Evolutionary conservation across 352 stramenopile genomes (phyloP), one percentile per base, ranked within the genome.

Genomic region (Phytophthora fragariae): DNA sequence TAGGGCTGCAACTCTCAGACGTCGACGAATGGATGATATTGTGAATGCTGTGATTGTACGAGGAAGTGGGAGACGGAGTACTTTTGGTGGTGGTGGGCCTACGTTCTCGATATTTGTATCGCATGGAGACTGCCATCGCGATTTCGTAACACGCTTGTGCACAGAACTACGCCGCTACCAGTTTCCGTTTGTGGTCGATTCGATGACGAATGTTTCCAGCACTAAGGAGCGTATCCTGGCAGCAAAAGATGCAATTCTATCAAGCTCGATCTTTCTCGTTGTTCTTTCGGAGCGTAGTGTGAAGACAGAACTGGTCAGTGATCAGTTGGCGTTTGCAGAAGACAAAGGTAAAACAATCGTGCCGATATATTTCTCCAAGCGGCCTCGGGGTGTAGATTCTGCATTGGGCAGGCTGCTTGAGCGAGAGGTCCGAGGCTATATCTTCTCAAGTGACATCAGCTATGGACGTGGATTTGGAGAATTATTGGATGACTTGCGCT

Each of bases 321-420:
- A 94, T 69, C 86, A 95, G 72, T 68, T 94, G n/a, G 88, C 85
- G 17, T 95, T 93, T 60, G 88, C 86, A 2, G 86, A 94, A 69
- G 88, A 95, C 67, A 93, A 93, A 64, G 88, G 84, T 57, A 93
- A 93, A 76, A 73, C 72, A 29, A 89, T 94, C 72, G 82, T 93
- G 33, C 87, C 89, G 1, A 79, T 93, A 27, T 90, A 93, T 67
- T 91, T 84, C 50, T 90, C 83, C 15, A 85, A 79, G 60, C 72
- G 74, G 17, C 82, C 84, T 2, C 76, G 73, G 31, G 61, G 89
- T 21, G 65, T 92, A 33, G 81, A 90, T 68, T 50, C 62, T 44
- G 69, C 68, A 3, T 68, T 91, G 50, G 60, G 63, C 14, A 67
- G 61, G 47, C 31, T 89, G 41, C 64, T 92, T 5, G 80, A 92